These are phyloP conservation scores for Clitopilus hobsonii DNA, from an alignment of 768 basidiomycete species.

Conservation along the genomic window DNA sequence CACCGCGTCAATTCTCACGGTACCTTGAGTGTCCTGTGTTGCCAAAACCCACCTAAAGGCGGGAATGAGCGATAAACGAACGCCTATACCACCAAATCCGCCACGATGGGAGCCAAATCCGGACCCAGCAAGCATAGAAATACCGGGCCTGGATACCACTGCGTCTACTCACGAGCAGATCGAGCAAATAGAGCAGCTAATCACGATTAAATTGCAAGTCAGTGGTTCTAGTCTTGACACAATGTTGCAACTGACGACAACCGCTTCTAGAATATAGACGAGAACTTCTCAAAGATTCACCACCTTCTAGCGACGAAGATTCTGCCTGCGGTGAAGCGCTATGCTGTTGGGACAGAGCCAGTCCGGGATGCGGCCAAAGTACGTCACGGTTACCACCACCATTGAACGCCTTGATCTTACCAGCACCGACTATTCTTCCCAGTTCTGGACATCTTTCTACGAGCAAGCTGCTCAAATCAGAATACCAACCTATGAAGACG, in stretches of 20 bases:
- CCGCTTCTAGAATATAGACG: constrained; percentile 72
- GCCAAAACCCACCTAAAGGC: too few relatives aligned
- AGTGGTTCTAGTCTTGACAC: constrained; percentile 2
- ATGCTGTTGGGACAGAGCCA: constrained; percentile 81
- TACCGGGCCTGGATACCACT: constrained; percentile 69
- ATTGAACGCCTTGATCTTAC: too few relatives aligned
- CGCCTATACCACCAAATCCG: constrained; percentile 52
- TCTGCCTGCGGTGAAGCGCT: constrained; percentile 86
- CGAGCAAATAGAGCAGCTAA: constrained; percentile 93
- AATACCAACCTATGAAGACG: constrained; percentile 63
- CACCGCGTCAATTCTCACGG: too few relatives aligned
- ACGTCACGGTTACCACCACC: constrained; percentile 19
- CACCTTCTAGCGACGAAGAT: constrained; percentile 75
- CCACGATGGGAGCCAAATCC: constrained; percentile 62
- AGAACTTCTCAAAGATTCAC: constrained; percentile 89
- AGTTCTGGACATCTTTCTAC: constrained; percentile 98
- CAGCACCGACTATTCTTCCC: background rate
- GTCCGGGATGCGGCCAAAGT: constrained; percentile 91
- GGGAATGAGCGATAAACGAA: constrained; percentile 31
- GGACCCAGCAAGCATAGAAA: constrained; percentile 58
- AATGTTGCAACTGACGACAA: background rate
- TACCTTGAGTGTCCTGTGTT: too few relatives aligned
- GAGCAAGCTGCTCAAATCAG: constrained; percentile 89
- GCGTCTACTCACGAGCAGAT: constrained; percentile 78
- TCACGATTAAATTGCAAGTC: constrained; percentile 88